Evolutionary conservation across 495 filamentous ascomycete genomes (phyloP).

Genomic region (Trichoderma virens): DNA sequence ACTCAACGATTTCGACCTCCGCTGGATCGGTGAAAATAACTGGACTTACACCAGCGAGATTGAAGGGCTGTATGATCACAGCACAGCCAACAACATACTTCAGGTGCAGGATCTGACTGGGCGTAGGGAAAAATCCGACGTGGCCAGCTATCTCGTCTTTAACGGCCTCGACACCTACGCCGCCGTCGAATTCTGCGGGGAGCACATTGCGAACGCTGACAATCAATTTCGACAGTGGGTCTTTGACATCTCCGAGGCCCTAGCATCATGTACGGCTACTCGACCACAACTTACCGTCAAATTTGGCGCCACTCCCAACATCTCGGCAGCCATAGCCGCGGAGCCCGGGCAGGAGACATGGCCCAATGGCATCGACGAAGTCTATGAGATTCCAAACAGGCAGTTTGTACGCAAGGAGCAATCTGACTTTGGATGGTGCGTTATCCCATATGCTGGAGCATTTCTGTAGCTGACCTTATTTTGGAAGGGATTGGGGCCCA

Average conservation of each 20-base stretch:
- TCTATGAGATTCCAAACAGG: conserved; percentile 48
- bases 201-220: conserved; percentile 54
- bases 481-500: conserved; percentile 55
- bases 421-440: conserved; percentile 54
- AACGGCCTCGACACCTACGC: conserved; percentile 62
- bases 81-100: not conserved
- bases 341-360: conserved; percentile 47
- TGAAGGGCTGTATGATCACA: conserved; percentile 34
- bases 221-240: conserved; percentile 68
- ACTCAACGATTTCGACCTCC: conserved; percentile 54
- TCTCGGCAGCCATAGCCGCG: conserved; percentile 34
- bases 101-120: not conserved
- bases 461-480: not conserved
- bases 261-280: conserved; percentile 31
- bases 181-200: conserved; percentile 51
- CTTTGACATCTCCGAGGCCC: conserved; percentile 52
- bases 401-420: conserved; percentile 63
- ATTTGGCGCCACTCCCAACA: not conserved
- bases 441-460: not conserved
- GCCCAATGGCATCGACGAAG: conserved; percentile 39
- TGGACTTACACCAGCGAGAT: conserved; percentile 58
- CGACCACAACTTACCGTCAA: not conserved
- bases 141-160: conserved; percentile 48
- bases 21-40: conserved; percentile 52
- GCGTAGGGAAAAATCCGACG: conserved; percentile 14